Percentiles rank a stretch among this genome's conserved stretches.
These are phyloP conservation scores for Tritrichomonas musculus DNA, from an alignment of 208 protist species.

Conservation along the genomic window DNA sequence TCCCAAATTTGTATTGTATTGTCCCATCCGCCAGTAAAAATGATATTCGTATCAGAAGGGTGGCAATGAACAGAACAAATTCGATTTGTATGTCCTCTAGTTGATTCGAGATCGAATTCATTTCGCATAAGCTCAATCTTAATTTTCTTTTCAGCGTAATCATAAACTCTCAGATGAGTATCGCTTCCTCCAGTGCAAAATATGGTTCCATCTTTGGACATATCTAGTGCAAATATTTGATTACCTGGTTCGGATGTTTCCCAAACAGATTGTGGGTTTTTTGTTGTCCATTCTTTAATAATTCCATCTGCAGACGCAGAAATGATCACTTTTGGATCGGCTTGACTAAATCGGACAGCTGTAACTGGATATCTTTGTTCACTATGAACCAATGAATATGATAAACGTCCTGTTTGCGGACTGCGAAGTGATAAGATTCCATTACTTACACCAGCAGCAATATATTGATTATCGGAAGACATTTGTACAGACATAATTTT, in stretches of 20 bases:
- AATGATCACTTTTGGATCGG: neutral
- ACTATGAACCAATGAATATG: neutral
- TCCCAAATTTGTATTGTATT: slow-evolving; percentile 14
- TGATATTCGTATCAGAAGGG: neutral
- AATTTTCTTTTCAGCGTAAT: neutral
- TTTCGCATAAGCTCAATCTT: neutral
- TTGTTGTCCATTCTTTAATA: slow-evolving; percentile 27
- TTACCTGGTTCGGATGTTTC: neutral
- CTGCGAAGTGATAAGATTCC: neutral
- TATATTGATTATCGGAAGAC: neutral
- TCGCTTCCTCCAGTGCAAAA: neutral
- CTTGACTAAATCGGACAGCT: neutral
- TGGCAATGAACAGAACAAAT: neutral
- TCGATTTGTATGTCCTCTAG: neutral
- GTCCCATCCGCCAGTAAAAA: slow-evolving; percentile 17
- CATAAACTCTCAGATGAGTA: neutral
- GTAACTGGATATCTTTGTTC: neutral
- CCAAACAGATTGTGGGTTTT: neutral
- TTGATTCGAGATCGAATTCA: neutral
- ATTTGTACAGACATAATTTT: neutral
- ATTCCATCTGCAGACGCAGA: neutral
- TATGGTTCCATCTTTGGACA: neutral
- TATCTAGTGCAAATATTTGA: neutral
- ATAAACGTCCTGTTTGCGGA: neutral
- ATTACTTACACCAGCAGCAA: neutral